Base-by-base conservation (phyloP, 1,284 basidiomycete genomes). In the Marasmius sp. region DNA sequence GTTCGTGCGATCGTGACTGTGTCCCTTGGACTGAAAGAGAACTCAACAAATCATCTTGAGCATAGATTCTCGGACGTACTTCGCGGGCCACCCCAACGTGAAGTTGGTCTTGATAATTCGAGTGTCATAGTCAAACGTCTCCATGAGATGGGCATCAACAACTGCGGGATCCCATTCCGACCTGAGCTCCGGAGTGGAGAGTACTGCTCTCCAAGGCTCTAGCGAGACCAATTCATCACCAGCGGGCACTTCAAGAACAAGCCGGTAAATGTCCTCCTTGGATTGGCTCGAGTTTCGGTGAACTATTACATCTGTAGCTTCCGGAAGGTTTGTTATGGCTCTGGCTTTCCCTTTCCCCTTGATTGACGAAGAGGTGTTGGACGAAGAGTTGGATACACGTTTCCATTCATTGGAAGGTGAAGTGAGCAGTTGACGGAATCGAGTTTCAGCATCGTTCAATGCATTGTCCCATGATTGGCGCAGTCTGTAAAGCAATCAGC, bases 51-150 rank as follows among this genome's bases (percentile, higher is more conserved):
- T 61, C 11, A 61, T 50, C 33, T 20, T 37, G 33, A 56, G 45
- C 1, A 56, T 36, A 18, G 7, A 65, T 22, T 66, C 33, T 61
- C 47, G 9, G 34, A 83, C 92, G 72, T 71, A 95, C 93, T 91
- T 97, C 59, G 94, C 95, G 61, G 97, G 97, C 97, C 97, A 98
- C 1, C 97, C 97, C 8, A 98, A 77, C 6, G 89, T 88, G 73
- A 94, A 98, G 68, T 94, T 92, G 0, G 95, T 96, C 79, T 92
- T 94, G 57, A 85, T 85, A 68, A 98, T 91, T 63, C 93, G 82
- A 4, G 95, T 97, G 62, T 85, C 84, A 34, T 89, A 87, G 72
- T 97, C 95, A 61, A 97, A 85, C 76, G 94, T 82, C 74, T 98
- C 95, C 49, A 98, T 76, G 16, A 94, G 77, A 67, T 89, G 87